These are phyloP conservation scores for Udeniomyces megalosporus DNA, from an alignment of 768 basidiomycete genomes.

Conservation along the genomic window DNA sequence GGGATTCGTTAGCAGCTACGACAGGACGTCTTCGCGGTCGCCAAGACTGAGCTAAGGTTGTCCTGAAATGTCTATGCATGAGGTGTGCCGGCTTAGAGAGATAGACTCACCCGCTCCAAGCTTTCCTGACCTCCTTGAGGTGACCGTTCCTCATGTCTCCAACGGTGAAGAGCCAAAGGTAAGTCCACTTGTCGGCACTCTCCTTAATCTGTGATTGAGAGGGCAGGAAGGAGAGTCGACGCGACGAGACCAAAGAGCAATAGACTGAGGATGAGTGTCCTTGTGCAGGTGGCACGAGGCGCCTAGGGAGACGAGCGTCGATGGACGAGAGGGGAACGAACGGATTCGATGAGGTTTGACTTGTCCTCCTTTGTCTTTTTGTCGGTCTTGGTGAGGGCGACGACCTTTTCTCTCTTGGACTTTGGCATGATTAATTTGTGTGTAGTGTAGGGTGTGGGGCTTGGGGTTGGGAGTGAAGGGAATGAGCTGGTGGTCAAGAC, in stretches of 20 bases:
- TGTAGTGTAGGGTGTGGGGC: neutral
- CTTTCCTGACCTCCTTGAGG: slow-evolving; percentile 76
- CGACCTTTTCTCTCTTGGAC: slow-evolving; percentile 34
- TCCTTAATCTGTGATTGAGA: slow-evolving; percentile 47
- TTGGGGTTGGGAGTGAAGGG: neutral
- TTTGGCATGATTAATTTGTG: slow-evolving; percentile 15
- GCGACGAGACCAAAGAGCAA: no score
- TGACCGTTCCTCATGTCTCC: slow-evolving; percentile 91
- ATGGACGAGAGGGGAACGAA: slow-evolving; percentile 28
- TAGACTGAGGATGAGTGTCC: no score
- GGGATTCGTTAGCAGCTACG: no score
- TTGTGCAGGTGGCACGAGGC: neutral
- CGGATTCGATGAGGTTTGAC: slow-evolving; percentile 61
- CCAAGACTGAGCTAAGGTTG: no score
- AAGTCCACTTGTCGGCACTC: slow-evolving; percentile 74
- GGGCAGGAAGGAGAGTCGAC: no score
- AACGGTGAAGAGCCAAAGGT: slow-evolving; percentile 89
- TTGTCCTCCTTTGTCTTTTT: slow-evolving; percentile 91
- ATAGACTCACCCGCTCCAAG: slow-evolving; percentile 71
- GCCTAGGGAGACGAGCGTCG: neutral
- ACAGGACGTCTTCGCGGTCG: no score
- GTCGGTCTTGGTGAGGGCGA: slow-evolving; percentile 81
- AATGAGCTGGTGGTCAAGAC: no score
- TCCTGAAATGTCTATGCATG: no score
- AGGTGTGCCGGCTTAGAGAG: no score